Conservation (phyloP, 139 green algal genomes). For the Zygnema cylindricum region DNA sequence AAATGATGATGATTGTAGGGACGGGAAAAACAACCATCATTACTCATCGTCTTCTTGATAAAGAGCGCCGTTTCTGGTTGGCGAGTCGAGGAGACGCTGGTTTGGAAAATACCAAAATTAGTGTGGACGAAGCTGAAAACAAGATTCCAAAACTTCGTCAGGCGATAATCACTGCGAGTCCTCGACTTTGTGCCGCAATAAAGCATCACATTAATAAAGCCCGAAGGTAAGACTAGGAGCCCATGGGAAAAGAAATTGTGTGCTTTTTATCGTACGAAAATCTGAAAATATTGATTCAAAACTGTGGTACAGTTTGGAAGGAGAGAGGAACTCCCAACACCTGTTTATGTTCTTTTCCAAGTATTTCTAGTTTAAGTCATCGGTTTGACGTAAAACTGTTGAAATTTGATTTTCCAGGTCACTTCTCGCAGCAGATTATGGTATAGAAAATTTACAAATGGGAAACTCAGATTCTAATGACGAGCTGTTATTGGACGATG, state of each 20-base stretch:
- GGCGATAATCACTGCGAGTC: conserved; percentile 41
- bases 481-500: conserved; percentile 34
- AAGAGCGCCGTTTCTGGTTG: conserved; percentile 10
- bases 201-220: conserved; percentile 30
- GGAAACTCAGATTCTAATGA: conserved; percentile 1
- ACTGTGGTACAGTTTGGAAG: too few species aligned
- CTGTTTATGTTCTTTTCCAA: too few species aligned
- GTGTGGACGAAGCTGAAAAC: background rate
- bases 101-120: background rate
- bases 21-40: conserved; percentile 56
- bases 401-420: too few species aligned
- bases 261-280: too few species aligned
- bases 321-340: too few species aligned
- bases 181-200: conserved; percentile 48
- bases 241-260: too few species aligned
- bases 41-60: conserved; percentile 19
- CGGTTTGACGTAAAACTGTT: too few species aligned
- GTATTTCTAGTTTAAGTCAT: too few species aligned
- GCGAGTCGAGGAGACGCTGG: background rate
- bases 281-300: too few species aligned
- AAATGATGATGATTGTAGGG: conserved; percentile 17
- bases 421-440: too few species aligned
- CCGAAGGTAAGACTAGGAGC: conserved; percentile 6
- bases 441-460: conserved; percentile 7
- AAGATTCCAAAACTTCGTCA: conserved; percentile 27